Percentiles rank a stretch among this genome's conserved stretches.
phyloP scores from a whole-genome alignment of 768 basidiomycete genomes.

The Tulasnella sp. region DNA sequence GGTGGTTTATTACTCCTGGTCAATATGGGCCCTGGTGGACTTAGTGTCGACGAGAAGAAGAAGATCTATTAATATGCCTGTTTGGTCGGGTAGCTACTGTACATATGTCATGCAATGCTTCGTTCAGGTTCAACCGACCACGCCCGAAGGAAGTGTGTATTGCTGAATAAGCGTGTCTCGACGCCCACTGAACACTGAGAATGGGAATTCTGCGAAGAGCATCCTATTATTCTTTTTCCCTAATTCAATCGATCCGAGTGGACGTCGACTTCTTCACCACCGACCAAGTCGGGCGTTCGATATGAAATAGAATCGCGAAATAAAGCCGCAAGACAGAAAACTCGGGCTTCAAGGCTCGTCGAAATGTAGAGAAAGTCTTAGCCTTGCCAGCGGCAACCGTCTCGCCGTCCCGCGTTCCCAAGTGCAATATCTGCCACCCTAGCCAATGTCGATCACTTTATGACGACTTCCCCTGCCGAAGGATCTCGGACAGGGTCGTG shows the following conservation, averaged over 20 bases:
- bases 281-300: slow-evolving; percentile 17
- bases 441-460: neutral
- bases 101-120: slow-evolving; percentile 4
- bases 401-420: neutral
- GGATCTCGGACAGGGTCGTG: slow-evolving; percentile 11
- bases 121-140: neutral
- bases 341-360: neutral
- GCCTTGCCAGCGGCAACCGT: neutral
- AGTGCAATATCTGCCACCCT: slow-evolving; percentile 3
- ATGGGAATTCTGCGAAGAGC: slow-evolving; percentile 2
- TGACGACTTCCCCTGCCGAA: slow-evolving; percentile 12
- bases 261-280: slow-evolving; percentile 2
- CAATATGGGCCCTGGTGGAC: slow-evolving; percentile 97
- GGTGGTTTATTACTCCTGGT: slow-evolving; percentile 96
- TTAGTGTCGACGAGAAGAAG: slow-evolving; percentile 99
- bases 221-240: neutral
- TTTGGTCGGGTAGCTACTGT: neutral
- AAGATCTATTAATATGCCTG: slow-evolving; percentile 71
- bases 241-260: neutral
- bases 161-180: neutral
- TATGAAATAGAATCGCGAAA: slow-evolving; percentile 8
- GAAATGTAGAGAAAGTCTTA: neutral
- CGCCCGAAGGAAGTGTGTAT: neutral
- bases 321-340: slow-evolving; percentile 8
- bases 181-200: neutral